Base-by-base conservation (phyloP, 768 basidiomycete genomes). In the Mycena polygramma region DNA sequence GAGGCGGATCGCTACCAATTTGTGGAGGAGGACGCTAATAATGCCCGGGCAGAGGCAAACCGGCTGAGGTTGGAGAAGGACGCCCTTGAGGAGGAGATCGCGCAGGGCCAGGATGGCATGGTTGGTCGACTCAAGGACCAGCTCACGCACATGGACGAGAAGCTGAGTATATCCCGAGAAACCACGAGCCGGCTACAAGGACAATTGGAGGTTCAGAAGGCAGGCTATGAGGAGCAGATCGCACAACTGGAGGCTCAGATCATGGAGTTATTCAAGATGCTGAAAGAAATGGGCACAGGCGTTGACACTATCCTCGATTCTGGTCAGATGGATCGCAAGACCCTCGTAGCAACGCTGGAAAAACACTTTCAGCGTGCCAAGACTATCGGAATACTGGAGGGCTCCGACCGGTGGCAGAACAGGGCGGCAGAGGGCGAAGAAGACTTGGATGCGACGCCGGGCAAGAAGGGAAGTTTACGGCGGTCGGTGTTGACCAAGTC, bases 221-320 rank as follows among this genome's bases (percentile, higher is more conserved):
- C 83, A 19, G 90, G 88, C 17, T 96, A 96, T 76, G 94, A 97
- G 76, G 94, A 95, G 66, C 90, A 90, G 74, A 95, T 98, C 66
- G 85, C 89, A 5, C 94, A 97, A 78, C 90, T 97, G 17, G 96
- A 98, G 77, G 88, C 92, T 15, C 94, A 98, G 83, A 97, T 97
- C 70, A 89, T 94, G 86, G 96, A 98, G 77, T 81, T 98, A 20
- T 99, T 97, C 83, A 87, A 92, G 74, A 97, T 98, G 95, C 84
- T 99, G 63, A 94, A 91, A 78, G 94, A 97, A 75, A 88, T 93
- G 43, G 91, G 92, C 19, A 90, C 88, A 65, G 92, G 92, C 17
- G 88, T 95, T 45, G 92, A 94, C 65, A 88, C 87, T 70, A 89
- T 96, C 68, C 81, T 94, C 22, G 93, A 91, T 78, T 85, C 83